These are phyloP conservation scores for Xylaria bambusicola DNA, from an alignment of 495 filamentous ascomycete genomes.

Conservation along the genomic window DNA sequence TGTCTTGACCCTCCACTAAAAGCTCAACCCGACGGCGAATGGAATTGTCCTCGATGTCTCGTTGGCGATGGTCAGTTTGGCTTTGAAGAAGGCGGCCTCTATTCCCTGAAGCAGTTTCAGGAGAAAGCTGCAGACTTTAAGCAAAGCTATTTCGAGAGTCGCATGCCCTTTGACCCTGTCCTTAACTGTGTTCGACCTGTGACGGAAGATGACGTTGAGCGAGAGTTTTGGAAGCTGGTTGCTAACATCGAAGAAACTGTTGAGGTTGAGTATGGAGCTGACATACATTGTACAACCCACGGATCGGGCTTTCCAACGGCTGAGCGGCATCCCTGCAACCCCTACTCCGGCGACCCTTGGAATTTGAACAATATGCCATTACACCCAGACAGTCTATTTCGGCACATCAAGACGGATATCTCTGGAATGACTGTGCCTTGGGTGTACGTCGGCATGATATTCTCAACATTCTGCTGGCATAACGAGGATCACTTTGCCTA, in stretches of 20 bases:
- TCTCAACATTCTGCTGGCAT: constrained; percentile 99
- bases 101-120: constrained; percentile 95
- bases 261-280: constrained; percentile 96
- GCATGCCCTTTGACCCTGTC: constrained; percentile 86
- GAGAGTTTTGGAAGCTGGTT: constrained; percentile 95
- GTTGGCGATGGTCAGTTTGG: constrained; percentile 97
- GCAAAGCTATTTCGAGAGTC: constrained; percentile 85
- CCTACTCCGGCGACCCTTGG: constrained; percentile 88
- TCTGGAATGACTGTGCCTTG: constrained; percentile 99
- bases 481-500: constrained; percentile 98
- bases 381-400: constrained; percentile 88
- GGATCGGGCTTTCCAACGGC: constrained; percentile 97
- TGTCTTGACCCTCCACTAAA: constrained; percentile 90
- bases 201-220: constrained; percentile 94
- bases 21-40: constrained; percentile 78
- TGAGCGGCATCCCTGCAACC: constrained; percentile 83
- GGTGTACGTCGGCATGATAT: constrained; percentile 99
- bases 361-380: constrained; percentile 94
- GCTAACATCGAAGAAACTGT: constrained; percentile 92
- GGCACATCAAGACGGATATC: constrained; percentile 96
- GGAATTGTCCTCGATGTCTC: constrained; percentile 94
- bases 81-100: constrained; percentile 95
- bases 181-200: constrained; percentile 76
- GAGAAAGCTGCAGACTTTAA: constrained; percentile 95
- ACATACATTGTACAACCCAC: constrained; percentile 98